Conservation (phyloP, 495 filamentous ascomycete species). For the Hypomontagnella monticulosa region DNA sequence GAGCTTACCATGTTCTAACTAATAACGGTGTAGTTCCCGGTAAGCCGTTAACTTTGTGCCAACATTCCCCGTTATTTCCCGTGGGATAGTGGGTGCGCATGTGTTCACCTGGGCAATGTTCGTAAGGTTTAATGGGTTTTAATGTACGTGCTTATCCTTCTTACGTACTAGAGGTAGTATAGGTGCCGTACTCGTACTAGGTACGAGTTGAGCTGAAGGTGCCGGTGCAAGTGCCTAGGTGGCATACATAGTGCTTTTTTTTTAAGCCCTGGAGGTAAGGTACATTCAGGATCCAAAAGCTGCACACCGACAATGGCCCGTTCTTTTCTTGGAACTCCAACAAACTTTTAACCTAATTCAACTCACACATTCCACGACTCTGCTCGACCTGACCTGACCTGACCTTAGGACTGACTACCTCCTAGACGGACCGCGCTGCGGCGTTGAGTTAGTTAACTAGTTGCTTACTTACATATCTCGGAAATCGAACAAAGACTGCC, state of each 20-base stretch:
- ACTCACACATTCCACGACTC: constrained; percentile 12
- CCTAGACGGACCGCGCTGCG: constrained; percentile 10
- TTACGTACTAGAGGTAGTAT: too few relatives aligned
- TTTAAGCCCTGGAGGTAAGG: not conserved
- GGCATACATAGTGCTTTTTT: not conserved
- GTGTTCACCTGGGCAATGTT: not conserved
- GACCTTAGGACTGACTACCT: not conserved
- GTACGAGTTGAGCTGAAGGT: constrained; percentile 9
- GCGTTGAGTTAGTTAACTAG: not conserved
- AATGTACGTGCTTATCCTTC: constrained; percentile 2
- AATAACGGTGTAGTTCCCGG: constrained; percentile 12
- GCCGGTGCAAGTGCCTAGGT: too few relatives aligned
- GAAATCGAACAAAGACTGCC: constrained; percentile 8
- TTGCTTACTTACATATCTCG: constrained; percentile 9
- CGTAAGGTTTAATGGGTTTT: not conserved
- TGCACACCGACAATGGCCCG: constrained; percentile 36
- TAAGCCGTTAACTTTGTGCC: not conserved
- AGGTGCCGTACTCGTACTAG: too few relatives aligned
- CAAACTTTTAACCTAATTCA: constrained; percentile 27
- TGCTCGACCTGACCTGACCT: too few relatives aligned
- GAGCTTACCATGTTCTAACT: constrained; percentile 24
- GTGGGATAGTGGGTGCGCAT: not conserved
- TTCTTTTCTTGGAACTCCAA: constrained; percentile 30
- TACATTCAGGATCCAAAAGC: not conserved
- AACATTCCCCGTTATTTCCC: constrained; percentile 20